phyloP scores from a whole-genome alignment of 2,329 filamentous ascomycete genomes.

The Pseudogymnoascus sp. region DNA sequence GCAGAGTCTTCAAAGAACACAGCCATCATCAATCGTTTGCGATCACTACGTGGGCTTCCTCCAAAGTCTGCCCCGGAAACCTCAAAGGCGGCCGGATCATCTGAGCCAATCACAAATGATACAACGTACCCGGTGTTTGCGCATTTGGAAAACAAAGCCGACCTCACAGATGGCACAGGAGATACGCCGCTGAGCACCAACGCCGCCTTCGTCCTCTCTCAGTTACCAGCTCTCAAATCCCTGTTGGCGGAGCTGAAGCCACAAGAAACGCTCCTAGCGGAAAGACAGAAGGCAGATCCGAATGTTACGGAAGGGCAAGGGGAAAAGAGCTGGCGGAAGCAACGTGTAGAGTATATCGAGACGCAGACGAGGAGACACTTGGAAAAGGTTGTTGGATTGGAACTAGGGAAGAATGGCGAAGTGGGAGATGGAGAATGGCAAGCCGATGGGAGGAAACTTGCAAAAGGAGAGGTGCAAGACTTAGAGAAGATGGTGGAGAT shows the following conservation, averaged over 20 bases:
- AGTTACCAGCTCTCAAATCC: constrained; percentile 68
- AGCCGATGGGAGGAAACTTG: constrained; percentile 41
- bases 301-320: constrained; percentile 26
- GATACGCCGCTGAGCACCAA: constrained; percentile 58
- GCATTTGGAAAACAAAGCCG: constrained; percentile 49
- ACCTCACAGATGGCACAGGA: constrained; percentile 42
- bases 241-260: constrained; percentile 61
- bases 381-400: constrained; percentile 59
- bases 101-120: constrained; percentile 9
- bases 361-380: constrained; percentile 67
- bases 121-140: constrained; percentile 34
- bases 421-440: constrained; percentile 58
- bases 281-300: constrained; percentile 11
- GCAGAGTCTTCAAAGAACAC: constrained; percentile 66
- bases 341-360: constrained; percentile 77
- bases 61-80: constrained; percentile 36
- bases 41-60: constrained; percentile 42
- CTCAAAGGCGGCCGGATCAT: constrained; percentile 29
- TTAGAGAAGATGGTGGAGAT: constrained; percentile 43
- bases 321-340: constrained; percentile 52
- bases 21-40: constrained; percentile 56
- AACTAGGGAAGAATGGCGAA: constrained; percentile 52
- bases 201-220: constrained; percentile 69
- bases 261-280: constrained; percentile 42
- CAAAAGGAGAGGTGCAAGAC: constrained; percentile 46